Conservation (phyloP, 352 stramenopile genomes). For the Phytopythium vexans region DNA sequence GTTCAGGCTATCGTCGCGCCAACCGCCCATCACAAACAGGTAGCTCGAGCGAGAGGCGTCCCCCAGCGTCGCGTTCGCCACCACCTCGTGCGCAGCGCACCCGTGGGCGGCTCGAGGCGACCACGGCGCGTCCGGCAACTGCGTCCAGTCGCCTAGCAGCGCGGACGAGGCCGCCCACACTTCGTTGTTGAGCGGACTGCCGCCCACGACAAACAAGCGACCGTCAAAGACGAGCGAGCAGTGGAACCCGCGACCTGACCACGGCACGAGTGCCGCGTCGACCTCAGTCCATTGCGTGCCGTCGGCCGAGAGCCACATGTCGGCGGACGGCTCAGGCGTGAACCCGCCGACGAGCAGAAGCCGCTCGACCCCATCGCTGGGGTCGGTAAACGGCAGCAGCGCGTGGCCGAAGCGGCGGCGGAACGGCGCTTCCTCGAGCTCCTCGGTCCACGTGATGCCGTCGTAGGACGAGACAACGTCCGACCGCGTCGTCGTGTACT, state of each 20-base stretch:
- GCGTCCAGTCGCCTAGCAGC: conserved; percentile 26
- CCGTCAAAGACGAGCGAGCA: conserved; percentile 59
- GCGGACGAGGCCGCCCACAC: conserved; percentile 72
- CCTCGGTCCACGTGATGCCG: conserved; percentile 51
- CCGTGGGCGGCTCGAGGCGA: conserved; percentile 50
- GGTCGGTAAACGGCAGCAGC: conserved; percentile 57
- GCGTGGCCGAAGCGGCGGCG: conserved; percentile 69
- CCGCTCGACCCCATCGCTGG: conserved; percentile 40
- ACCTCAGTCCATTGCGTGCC: conserved; percentile 44
- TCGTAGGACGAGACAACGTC: conserved; percentile 64
- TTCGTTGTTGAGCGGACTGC: conserved; percentile 77
- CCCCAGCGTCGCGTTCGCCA: conserved; percentile 46
- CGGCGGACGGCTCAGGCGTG: conserved; percentile 65
- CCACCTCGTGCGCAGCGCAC: conserved; percentile 49
- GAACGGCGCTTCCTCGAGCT: conserved; percentile 75
- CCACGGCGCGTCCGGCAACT: conserved; percentile 49
- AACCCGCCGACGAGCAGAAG: conserved; percentile 69
- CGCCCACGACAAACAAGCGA: conserved; percentile 68
- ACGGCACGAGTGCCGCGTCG: conserved; percentile 29
- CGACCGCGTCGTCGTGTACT: conserved; percentile 61
- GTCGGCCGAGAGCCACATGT: conserved; percentile 59
- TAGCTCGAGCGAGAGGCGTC: conserved; percentile 47
- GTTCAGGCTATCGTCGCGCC: conserved; percentile 47
- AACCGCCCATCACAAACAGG: conserved; percentile 67
- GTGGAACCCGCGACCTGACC: conserved; percentile 67